Base-by-base conservation (phyloP, 495 filamentous ascomycete genomes). In the Xylaria sp. region DNA sequence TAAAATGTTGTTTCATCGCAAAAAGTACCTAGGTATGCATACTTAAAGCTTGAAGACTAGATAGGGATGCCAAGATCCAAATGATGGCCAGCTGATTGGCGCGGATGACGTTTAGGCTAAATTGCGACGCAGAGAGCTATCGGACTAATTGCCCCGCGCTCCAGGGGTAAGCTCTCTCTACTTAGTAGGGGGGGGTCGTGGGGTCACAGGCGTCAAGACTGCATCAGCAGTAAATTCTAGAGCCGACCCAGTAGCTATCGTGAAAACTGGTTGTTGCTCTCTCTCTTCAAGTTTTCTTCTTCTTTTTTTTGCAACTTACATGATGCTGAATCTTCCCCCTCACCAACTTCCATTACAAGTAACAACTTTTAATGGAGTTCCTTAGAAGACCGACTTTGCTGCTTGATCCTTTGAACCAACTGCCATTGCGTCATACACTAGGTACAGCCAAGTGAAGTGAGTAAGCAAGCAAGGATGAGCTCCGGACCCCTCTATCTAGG, bases 401-500 rank as follows among this genome's bases (percentile, higher is more conserved):
- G 12, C 55, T 29, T 24, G 5, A 40, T 37, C n/a, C 58, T 41
- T 29, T 5, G 5, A 41, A 43, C 11, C 3, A 43, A 3, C 3
- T 24, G n/a, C n/a, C n/a, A 61, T 62, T 62, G 21, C 59, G 37
- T 62, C 59, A 58, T 35, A 43, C 58, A 41, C 11, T 4, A 41
- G 43, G 21, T 41, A 43, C 11, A 44, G 58, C 14, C 50, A 29
- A 40, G 58, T 37, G n/a, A n/a, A 41, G 59, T n/a, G 17, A 62
- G n/a, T 2, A 69, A 59, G 33, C n/a, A 52, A 66, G 75, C 68
- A 70, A 80, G 69, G 67, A 87, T 87, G 85, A 76, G 77, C 67
- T 73, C 80, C 52, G 83, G 81, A 21, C 90, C 93, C 17, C 84
- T 97, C 67, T 98, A 97, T 74, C 87, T 98, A 69, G 95, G 95